Evolutionary conservation across 164 flowering plant species (phyloP), one percentile per base, ranked within the genome.

Genomic region (Nelumbo lutea): DNA sequence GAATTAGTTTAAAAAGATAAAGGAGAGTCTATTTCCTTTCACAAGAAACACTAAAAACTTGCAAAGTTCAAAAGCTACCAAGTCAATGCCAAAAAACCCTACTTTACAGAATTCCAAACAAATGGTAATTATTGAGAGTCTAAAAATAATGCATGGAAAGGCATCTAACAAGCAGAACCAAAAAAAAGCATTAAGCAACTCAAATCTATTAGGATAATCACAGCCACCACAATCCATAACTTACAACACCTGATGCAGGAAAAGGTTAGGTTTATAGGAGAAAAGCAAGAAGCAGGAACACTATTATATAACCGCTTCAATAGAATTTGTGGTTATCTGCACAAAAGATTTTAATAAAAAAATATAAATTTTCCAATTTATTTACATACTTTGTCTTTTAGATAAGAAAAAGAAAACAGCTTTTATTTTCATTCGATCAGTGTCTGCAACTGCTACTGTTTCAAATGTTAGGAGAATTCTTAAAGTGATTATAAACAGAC

Each of bases 401-500:
- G 7, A 43, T 11, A 27, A 43, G 15, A 46, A 46, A 59, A 1
- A 39, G 42, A 44, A 44, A 60, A 74, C 59, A 57, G 43, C 10
- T 11, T 44, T 39, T 48, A 43, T 11, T 3, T 27, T n/a, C 5
- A 3, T 10, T 3, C 40, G 3, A 42, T 27, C 3, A 42, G 7
- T 6, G 15, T 48, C 11, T 27, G 8, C 15, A 15, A 65, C 14
- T 53, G 57, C 57, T 15, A 53, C 11, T 1, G 14, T 53, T 53
- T 14, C n/a, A 53, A 53, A 3, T 9, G 11, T 53, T 53, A 6
- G 14, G 4, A 8, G 3, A 50, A 50, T 7, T 50, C 7, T 13
- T 50, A 13, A 53, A 4, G 57, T 53, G 14, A 10, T 53, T 53
- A 53, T 14, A 10, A 71, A 58, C 77, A 27, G 51, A 80, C 84